Conservation (phyloP, 805 yeast genomes). For the Wickerhamomyces xylosicus region DNA sequence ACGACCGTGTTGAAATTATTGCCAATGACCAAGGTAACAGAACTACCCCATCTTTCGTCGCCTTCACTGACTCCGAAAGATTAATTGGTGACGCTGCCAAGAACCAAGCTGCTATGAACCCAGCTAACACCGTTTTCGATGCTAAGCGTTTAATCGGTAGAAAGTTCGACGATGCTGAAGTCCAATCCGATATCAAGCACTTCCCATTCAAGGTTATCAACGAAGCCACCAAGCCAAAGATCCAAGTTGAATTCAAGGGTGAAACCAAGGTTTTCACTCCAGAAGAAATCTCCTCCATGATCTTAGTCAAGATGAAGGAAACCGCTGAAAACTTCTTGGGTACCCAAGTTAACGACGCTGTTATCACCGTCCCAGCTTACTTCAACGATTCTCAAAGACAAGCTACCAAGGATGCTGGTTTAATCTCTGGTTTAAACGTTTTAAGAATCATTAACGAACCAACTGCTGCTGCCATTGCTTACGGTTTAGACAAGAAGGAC, state of each 20-base stretch:
- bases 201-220: constrained; percentile 76
- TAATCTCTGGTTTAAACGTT: constrained; percentile 14
- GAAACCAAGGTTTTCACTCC: constrained; percentile 85
- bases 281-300: constrained; percentile 93
- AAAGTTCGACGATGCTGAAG: constrained; percentile 70
- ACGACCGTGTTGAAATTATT: constrained; percentile 88
- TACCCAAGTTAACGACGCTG: constrained; percentile 77
- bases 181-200: constrained; percentile 70
- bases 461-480: constrained; percentile 30
- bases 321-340: constrained; percentile 90
- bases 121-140: constrained; percentile 81
- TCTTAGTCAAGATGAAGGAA: constrained; percentile 81
- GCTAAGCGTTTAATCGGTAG: constrained; percentile 93
- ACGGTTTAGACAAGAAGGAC: constrained; percentile 76
- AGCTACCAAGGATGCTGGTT: constrained; percentile 15
- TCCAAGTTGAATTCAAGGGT: constrained; percentile 47
- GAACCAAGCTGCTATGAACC: constrained; percentile 85
- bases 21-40: constrained; percentile 99
- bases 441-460: constrained; percentile 15
- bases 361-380: constrained; percentile 33
- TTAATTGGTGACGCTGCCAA: constrained; percentile 22
- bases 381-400: constrained; percentile 16
- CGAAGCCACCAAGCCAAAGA: constrained; percentile 68
- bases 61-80: constrained; percentile 82
- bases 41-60: constrained; percentile 94